Percentiles rank a stretch among this genome's conserved stretches.
Evolutionary conservation across 495 filamentous ascomycete species (phyloP).

Genomic region (Thozetella sp.): DNA sequence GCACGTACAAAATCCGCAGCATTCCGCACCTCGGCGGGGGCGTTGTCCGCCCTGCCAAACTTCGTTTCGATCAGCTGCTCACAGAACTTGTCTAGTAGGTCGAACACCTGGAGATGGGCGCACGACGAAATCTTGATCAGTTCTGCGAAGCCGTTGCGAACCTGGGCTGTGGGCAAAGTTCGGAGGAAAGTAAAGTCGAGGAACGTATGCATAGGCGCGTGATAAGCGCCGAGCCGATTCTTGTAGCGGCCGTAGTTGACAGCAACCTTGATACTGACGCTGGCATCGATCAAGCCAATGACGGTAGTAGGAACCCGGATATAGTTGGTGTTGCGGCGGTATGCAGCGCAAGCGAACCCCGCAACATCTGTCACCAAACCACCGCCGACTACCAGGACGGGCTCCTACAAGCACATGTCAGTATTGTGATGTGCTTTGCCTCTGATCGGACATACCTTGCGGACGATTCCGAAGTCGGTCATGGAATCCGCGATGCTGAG

Average conservation of each 20-base stretch:
- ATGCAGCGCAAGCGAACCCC: slow-evolving; percentile 64
- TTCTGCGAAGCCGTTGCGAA: slow-evolving; percentile 68
- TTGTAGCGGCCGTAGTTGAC: slow-evolving; percentile 70
- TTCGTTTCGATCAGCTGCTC: slow-evolving; percentile 57
- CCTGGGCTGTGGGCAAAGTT: slow-evolving; percentile 58
- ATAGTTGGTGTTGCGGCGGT: slow-evolving; percentile 56
- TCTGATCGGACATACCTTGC: slow-evolving; percentile 37
- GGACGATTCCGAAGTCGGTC: slow-evolving; percentile 64
- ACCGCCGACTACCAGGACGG: slow-evolving; percentile 65
- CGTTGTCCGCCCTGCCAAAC: slow-evolving; percentile 57
- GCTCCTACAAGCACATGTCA: slow-evolving; percentile 34
- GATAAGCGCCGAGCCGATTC: slow-evolving; percentile 67
- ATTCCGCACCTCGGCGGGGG: slow-evolving; percentile 41
- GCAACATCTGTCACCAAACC: slow-evolving; percentile 68
- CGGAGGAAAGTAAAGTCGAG: slow-evolving; percentile 67
- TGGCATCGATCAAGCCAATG: slow-evolving; percentile 68
- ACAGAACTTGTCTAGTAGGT: slow-evolving; percentile 61
- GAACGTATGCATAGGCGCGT: slow-evolving; percentile 66
- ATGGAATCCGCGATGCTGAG: slow-evolving; percentile 63
- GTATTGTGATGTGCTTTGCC: too few relatives aligned
- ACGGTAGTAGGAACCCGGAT: slow-evolving; percentile 66
- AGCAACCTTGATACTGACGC: slow-evolving; percentile 65
- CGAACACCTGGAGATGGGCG: slow-evolving; percentile 58
- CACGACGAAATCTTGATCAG: slow-evolving; percentile 70
- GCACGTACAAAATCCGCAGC: slow-evolving; percentile 50